Evolutionary conservation across 202 grass and related monocot genomes (phyloP).

Genomic region (Setaria viridis): DNA sequence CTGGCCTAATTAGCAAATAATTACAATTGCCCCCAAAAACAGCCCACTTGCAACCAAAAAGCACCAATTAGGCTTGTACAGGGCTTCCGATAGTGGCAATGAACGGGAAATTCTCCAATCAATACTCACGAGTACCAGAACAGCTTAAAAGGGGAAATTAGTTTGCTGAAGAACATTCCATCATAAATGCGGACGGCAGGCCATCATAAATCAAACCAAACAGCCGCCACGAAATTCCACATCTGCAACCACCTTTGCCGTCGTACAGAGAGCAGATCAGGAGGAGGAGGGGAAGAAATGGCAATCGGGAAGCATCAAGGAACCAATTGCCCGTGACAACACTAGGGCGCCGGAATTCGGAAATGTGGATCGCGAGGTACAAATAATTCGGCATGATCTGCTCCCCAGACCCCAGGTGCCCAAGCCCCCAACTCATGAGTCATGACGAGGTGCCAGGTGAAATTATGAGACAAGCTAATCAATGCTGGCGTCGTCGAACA

Average conservation of each 20-base stretch:
- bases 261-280: background rate
- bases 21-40: slow-evolving; percentile 12
- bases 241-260: slow-evolving; percentile 29
- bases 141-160: slow-evolving; percentile 31
- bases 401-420: background rate
- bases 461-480: background rate
- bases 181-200: slow-evolving; percentile 44
- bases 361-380: slow-evolving; percentile 36
- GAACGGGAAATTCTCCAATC: background rate
- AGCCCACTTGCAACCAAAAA: slow-evolving; percentile 19
- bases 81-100: background rate
- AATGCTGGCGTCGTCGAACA: slow-evolving; percentile 43
- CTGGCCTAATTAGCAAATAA: background rate
- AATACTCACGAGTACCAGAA: slow-evolving; percentile 18
- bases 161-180: slow-evolving; percentile 40
- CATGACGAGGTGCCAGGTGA: background rate
- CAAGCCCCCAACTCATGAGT: background rate
- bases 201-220: slow-evolving; percentile 38
- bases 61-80: background rate
- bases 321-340: background rate
- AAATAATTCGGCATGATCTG: background rate
- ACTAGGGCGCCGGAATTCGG: background rate
- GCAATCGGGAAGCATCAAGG: background rate
- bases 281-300: too few relatives aligned
- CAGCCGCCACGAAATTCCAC: slow-evolving; percentile 23